Conservation (phyloP, 345 rosid genomes). For the rapeseed (Brassica napus) region DNA sequence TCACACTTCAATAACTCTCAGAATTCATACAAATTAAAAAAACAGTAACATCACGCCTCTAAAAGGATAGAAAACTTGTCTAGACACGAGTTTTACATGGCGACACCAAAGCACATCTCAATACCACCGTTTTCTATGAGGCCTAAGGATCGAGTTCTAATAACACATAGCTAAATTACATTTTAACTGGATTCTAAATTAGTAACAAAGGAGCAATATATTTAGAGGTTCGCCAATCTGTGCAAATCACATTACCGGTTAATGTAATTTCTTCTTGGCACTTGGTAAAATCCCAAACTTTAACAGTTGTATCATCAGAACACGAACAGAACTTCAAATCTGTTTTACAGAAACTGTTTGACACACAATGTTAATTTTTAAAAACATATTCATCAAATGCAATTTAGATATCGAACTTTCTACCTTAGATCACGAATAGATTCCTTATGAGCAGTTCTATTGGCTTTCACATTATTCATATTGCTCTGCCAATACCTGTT, state of each 20-base stretch:
- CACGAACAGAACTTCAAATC: constrained; percentile 98
- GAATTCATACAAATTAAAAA: constrained; percentile 6
- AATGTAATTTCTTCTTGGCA: constrained; percentile 91
- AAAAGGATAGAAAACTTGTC: neutral
- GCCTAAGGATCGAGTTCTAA: constrained; percentile 3
- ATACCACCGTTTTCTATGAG: neutral
- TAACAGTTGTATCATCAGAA: constrained; percentile 95
- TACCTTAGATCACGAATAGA: constrained; percentile 88
- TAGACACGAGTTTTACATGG: neutral
- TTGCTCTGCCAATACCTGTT: constrained; percentile 97
- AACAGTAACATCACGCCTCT: neutral
- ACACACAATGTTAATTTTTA: constrained; percentile 34
- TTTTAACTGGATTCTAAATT: neutral
- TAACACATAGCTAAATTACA: neutral
- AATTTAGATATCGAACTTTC: constrained; percentile 5
- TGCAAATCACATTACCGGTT: constrained; percentile 77
- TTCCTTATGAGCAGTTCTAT: constrained; percentile 94
- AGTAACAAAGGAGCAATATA: neutral
- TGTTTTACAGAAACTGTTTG: constrained; percentile 89
- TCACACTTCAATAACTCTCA: constrained; percentile 43
- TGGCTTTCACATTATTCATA: constrained; percentile 96
- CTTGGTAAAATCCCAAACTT: constrained; percentile 96
- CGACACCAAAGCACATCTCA: constrained; percentile 8
- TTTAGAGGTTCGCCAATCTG: constrained; percentile 9
- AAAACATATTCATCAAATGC: neutral